Base-by-base conservation (phyloP, 495 filamentous ascomycete species). In the Pyrenula aspistea region DNA sequence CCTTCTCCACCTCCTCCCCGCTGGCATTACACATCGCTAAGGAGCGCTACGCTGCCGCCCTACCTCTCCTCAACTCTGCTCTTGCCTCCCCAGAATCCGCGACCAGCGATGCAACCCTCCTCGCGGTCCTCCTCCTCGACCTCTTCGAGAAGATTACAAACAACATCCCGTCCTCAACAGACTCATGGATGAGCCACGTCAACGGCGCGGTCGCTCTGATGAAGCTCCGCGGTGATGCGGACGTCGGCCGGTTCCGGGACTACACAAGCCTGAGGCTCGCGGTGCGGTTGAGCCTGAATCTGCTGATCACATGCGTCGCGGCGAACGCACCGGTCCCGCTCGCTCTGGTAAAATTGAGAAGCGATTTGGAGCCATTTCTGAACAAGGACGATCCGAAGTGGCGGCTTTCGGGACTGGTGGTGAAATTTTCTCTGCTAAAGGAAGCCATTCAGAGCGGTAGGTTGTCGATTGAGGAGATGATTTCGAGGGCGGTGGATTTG, bases 191-290 rank as follows among this genome's bases (percentile, higher is more conserved):
- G 58, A 62, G 61, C 47, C 68, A 71, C 36, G 51, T 68, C 10
- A 58, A 66, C 24, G 68, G 68, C 24, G 66, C 68, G 1, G 54
- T 69, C 12, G 62, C 67, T 20, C 60, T 71, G 23, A 57, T 68
- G 31, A 60, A 58, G 19, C n/a, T 64, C 20, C 58, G 66, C 8
- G 61, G 61, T 10, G 11, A 57, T 2, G 57, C 58, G 19, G 31
- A 42, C 31, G 15, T 4, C 31, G 15, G 15, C 4, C 49, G 47
- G 11, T 61, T 65, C 55, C 60, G 50, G 4, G 15, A 61, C 24
- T 25, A 48, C 11, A 57, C 57, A 1, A 58, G 56, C 22, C 50
- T 59, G n/a, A 53, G 59, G 21, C 49, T 64, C 1, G 59, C 63
- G 1, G 36, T 51, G 20, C 60, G 67, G n/a, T 52, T 71, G 8